Evolutionary conservation across 176 grass and related monocot genomes (phyloP), one percentile per base, ranked within the genome.

Genomic region (Zea luxurians): DNA sequence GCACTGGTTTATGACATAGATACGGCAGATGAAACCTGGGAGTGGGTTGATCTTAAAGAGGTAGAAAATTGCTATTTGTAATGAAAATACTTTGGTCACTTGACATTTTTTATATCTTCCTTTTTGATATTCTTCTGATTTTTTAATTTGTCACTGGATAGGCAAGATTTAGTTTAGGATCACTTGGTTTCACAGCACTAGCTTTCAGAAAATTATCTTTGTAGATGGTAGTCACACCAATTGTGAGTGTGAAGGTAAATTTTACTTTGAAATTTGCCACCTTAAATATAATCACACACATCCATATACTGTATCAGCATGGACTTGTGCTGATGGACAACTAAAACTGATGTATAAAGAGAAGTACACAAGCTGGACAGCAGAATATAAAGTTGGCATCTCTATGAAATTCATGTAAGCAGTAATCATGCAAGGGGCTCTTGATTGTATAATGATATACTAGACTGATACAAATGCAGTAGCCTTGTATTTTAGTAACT

Each of bases 21-120:
- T 84, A 95, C 89, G 68, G 83, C 85, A 79, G 85, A 95, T 20
- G 89, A 95, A 73, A 91, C 86, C 38, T 89, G 86, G 86, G 89
- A 95, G 73, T 95, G 89, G 86, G 89, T 95, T 57, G 80, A 95
- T 91, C 82, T 91, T 71, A 95, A 95, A 87, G 86, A 95, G 89
- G 89, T 95, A 82, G 61, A 71, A 4, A 6, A 9, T 18, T 43
- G 66, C 66, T 60, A 83, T 54, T 45, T 34, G 11, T 65, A 58
- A 54, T 83, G 46, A 35, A 17, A 41, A 27, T 48, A 48, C 69
- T 76, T 13, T 46, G 48, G 27, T 82, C 21, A 71, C 8, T 36
- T 36, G n/a, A 44, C 7, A 8, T 58, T 77, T 27, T 62, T n/a
- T 6, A 46, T 79, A 13, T 62, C 16, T 73, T 52, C 35, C 45